These are phyloP conservation scores for Ustilago shanxiensis DNA, from an alignment of 1,284 basidiomycete species.

Conservation along the genomic window DNA sequence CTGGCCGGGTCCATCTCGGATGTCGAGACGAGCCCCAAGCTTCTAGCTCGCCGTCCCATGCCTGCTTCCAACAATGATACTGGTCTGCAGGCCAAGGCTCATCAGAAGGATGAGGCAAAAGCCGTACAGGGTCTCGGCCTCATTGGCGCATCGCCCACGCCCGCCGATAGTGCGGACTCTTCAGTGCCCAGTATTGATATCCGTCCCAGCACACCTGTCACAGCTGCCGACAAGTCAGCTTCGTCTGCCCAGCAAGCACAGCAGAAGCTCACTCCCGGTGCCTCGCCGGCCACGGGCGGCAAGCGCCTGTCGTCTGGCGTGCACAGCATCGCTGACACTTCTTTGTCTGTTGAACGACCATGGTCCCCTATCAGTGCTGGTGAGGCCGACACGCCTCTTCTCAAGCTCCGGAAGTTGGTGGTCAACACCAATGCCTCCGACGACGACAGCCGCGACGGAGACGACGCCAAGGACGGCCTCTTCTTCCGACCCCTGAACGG, in stretches of 20 bases:
- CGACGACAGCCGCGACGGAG: conserved; percentile 24
- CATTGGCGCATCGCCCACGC: conserved; percentile 3
- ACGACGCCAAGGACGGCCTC: conserved; percentile 22
- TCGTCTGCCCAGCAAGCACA: neutral
- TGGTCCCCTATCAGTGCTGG: conserved; percentile 52
- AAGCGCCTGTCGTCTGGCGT: conserved; percentile 18
- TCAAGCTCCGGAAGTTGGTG: conserved; percentile 46
- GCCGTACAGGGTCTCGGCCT: conserved; percentile 19
- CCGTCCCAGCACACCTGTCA: conserved; percentile 26
- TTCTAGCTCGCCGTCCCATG: neutral
- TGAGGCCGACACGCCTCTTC: conserved; percentile 48
- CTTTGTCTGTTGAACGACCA: conserved; percentile 38
- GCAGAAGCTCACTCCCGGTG: conserved; percentile 14
- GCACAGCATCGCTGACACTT: conserved; percentile 31
- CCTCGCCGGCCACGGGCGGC: neutral
- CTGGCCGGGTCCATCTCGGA: neutral
- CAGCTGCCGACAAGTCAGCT: neutral
- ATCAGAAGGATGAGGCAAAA: neutral
- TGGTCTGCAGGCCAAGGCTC: neutral
- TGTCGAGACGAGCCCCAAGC: neutral
- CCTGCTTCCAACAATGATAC: neutral
- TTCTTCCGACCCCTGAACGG: conserved; percentile 40
- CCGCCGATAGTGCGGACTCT: neutral
- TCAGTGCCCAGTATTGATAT: conserved; percentile 29
- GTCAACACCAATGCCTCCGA: conserved; percentile 44